Base-by-base conservation (phyloP, 306 rosid species). In the Carpinus fangiana region DNA sequence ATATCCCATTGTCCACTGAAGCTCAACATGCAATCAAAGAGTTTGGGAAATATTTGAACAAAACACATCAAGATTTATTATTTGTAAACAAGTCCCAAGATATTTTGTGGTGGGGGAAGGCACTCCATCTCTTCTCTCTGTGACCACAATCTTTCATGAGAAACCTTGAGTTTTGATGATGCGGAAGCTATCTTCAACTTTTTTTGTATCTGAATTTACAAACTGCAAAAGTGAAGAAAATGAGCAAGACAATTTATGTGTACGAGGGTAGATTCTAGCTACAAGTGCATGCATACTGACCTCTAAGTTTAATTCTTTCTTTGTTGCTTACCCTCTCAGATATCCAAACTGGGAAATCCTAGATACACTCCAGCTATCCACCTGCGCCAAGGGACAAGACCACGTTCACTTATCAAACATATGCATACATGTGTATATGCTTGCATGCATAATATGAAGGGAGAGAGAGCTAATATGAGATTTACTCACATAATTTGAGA, bases 331-430 rank as follows among this genome's bases (percentile, higher is more conserved):
- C 12, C 73, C 97, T 84, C 93, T 86, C 16, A 88, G 31, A 82
- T 90, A 93, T 65, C 98, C 97, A 72, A 72, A 93, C 82, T 88
- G 73, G 0, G 92, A 68, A 80, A 80, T 78, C 83, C 90, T 90
- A 68, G 75, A 72, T 66, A 91, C 74, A 62, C 97, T 94, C 97
- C 97, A 92, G n/a, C 72, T 79, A 17, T 83, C 60, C 7, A 16
- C 88, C 90, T 89, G 81, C 26, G 18, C 3, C 18, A 2, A 55
- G 73, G 31, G 60, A 56, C 7, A 51, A 60, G 13, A 76, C 46
- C 41, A 78, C 3, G 1, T 66, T 66, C 4, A 38, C 28, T 36
- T 66, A 18, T 8, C 8, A 17, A 8, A 36, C 12, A 38, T 54
- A n/a, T n/a, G 31, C 64, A 73, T 73, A n/a, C 10, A 28, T 1